Conservation (phyloP, 2,329 filamentous ascomycete genomes). For the Penicillium sp. region DNA sequence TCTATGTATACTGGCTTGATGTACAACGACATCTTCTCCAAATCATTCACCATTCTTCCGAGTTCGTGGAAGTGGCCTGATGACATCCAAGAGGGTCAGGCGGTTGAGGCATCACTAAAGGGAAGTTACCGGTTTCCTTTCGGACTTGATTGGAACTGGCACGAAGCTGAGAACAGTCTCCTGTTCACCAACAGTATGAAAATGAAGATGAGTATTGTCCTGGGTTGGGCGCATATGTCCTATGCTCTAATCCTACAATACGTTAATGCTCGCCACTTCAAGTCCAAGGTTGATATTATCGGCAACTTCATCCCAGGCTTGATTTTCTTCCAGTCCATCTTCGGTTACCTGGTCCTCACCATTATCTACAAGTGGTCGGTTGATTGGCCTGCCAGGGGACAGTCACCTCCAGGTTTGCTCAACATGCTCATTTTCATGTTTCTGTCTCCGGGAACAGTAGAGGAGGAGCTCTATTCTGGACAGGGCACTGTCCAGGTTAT, state of each 20-base stretch:
- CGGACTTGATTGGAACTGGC: slow-evolving; percentile 95
- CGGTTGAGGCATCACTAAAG: slow-evolving; percentile 71
- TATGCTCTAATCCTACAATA: slow-evolving; percentile 93
- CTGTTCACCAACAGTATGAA: slow-evolving; percentile 99
- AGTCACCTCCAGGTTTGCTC: slow-evolving; percentile 80
- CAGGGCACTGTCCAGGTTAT: slow-evolving; percentile 77
- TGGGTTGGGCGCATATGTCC: slow-evolving; percentile 95
- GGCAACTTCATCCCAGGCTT: slow-evolving; percentile 97
- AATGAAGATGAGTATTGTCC: slow-evolving; percentile 99
- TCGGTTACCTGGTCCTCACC: slow-evolving; percentile 90
- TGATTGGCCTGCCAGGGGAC: slow-evolving; percentile 74
- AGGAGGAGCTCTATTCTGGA: slow-evolving; percentile 74
- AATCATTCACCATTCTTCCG: slow-evolving; percentile 83
- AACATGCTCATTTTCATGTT: slow-evolving; percentile 99
- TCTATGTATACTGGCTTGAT: slow-evolving; percentile 96
- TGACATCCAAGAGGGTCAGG: slow-evolving; percentile 67
- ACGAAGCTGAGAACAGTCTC: slow-evolving; percentile 91
- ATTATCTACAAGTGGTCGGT: slow-evolving; percentile 98
- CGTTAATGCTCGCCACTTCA: slow-evolving; percentile 94
- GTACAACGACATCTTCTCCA: slow-evolving; percentile 97
- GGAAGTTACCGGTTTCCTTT: slow-evolving; percentile 88
- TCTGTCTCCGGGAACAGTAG: slow-evolving; percentile 75
- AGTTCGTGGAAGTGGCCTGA: slow-evolving; percentile 89
- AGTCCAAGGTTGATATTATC: slow-evolving; percentile 92
- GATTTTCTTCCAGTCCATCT: slow-evolving; percentile 99